These are phyloP conservation scores for Comarum palustre DNA, from an alignment of 306 rosid species.

Conservation along the genomic window DNA sequence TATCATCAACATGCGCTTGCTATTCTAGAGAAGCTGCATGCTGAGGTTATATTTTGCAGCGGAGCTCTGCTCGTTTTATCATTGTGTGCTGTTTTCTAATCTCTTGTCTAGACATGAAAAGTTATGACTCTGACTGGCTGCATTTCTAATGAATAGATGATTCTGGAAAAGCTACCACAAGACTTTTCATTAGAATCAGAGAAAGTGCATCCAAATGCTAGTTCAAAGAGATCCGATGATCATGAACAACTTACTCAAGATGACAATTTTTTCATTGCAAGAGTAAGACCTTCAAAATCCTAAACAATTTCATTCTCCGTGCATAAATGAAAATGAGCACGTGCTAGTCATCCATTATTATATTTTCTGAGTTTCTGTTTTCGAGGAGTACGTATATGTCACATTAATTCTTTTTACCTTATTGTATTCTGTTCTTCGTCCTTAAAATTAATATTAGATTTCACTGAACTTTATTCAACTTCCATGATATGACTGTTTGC, in stretches of 20 bases:
- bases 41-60: conserved; percentile 53
- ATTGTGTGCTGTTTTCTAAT: conserved; percentile 10
- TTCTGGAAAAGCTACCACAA: conserved; percentile 46
- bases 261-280: conserved; percentile 55
- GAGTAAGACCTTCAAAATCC: conserved; percentile 43
- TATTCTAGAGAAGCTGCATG: conserved; percentile 62
- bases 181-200: conserved; percentile 40
- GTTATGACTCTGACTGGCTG: conserved; percentile 18
- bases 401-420: not conserved
- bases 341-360: not conserved
- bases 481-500: not conserved
- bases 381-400: not conserved
- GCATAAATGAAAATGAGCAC: not conserved
- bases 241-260: conserved; percentile 34
- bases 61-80: conserved; percentile 25
- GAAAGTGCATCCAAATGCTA: conserved; percentile 32
- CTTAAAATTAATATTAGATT: not conserved
- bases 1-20: conserved; percentile 72
- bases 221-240: conserved; percentile 36
- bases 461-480: not conserved
- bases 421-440: not conserved
- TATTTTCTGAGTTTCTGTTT: conserved; percentile 4
- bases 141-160: conserved; percentile 43
- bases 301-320: not conserved
- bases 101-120: conserved; percentile 16